These are phyloP conservation scores for Inonotus obliquus DNA, from an alignment of 1,284 basidiomycete genomes.

Conservation along the genomic window DNA sequence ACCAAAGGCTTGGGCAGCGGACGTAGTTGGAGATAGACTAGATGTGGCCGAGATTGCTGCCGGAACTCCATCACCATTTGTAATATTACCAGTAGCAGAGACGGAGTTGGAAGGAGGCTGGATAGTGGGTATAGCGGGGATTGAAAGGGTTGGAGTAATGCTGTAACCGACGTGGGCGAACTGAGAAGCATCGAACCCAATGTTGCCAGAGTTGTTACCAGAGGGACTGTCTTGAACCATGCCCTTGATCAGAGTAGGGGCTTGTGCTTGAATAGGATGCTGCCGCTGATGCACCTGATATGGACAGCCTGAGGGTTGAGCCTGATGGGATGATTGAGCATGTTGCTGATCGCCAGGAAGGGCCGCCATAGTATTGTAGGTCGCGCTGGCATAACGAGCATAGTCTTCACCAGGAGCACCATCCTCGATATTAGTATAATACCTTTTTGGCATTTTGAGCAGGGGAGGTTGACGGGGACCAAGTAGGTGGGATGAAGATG, in stretches of 20 bases:
- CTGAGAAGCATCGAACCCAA: not conserved
- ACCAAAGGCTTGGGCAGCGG: not conserved
- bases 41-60: not conserved
- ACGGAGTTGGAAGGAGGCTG: not conserved
- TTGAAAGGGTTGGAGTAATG: not conserved
- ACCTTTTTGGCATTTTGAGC: slow-evolving; percentile 11
- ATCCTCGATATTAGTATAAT: slow-evolving; percentile 12
- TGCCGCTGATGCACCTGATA: not conserved
- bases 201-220: not conserved
- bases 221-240: no score
- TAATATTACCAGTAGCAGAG: not conserved
- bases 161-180: not conserved
- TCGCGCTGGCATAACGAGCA: slow-evolving; percentile 15
- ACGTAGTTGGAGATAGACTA: not conserved
- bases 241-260: not conserved
- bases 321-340: not conserved
- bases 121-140: not conserved
- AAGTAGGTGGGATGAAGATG: not conserved
- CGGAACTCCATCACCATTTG: not conserved
- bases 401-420: slow-evolving; percentile 18
- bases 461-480: not conserved
- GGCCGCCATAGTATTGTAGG: not conserved
- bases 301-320: not conserved
- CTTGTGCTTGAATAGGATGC: not conserved
- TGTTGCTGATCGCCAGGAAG: not conserved